Conservation (phyloP, 352 stramenopile species). For the Globisporangium radiosum region DNA sequence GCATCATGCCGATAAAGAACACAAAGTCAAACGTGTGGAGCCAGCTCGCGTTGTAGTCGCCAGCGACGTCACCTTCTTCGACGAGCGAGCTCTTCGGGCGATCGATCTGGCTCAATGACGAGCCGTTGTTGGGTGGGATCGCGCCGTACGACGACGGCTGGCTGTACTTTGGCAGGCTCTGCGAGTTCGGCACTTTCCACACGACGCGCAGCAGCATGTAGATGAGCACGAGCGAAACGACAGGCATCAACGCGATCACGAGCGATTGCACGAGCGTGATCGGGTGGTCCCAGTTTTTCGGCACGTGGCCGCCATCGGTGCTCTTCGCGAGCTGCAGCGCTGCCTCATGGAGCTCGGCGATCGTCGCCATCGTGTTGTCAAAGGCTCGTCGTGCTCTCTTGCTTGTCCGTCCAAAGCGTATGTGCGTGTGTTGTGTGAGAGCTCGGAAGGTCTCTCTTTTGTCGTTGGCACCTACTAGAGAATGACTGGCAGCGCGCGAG, state of each 20-base stretch:
- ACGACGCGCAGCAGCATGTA: slow-evolving; percentile 63
- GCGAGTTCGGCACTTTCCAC: slow-evolving; percentile 41
- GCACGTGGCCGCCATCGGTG: slow-evolving; percentile 1
- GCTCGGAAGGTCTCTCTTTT: too few species aligned
- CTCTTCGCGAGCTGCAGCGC: neutral
- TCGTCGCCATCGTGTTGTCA: neutral
- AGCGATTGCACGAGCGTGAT: slow-evolving; percentile 16
- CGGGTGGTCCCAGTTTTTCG: slow-evolving; percentile 25
- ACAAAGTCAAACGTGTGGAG: slow-evolving; percentile 48
- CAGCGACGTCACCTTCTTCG: slow-evolving; percentile 43
- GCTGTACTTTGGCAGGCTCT: slow-evolving; percentile 28
- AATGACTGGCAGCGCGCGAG: too few species aligned
- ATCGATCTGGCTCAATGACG: slow-evolving; percentile 23
- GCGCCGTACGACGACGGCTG: slow-evolving; percentile 33
- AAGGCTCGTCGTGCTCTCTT: neutral
- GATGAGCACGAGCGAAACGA: slow-evolving; percentile 40
- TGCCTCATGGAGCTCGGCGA: neutral
- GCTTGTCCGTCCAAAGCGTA: neutral
- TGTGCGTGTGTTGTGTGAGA: too few species aligned
- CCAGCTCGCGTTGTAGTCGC: slow-evolving; percentile 51
- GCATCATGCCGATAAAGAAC: slow-evolving; percentile 42
- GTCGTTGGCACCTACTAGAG: too few species aligned
- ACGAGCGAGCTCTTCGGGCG: slow-evolving; percentile 42
- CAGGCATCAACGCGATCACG: slow-evolving; percentile 33
- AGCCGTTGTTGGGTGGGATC: slow-evolving; percentile 19